Evolutionary conservation across 768 basidiomycete genomes (phyloP).

Genomic region (Pleurotus pulmonarius): DNA sequence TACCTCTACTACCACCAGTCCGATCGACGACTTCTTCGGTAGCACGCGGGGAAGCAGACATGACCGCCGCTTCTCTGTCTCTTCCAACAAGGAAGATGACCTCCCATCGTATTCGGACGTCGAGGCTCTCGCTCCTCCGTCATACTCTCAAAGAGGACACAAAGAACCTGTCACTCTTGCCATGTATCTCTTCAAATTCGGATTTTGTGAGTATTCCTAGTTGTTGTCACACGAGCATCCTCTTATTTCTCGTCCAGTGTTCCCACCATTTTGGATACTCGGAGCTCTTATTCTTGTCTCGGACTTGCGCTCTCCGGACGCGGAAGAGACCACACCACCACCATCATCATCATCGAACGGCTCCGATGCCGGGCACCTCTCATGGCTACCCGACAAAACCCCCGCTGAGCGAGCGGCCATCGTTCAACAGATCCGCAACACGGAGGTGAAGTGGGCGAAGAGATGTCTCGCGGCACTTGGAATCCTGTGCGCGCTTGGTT

Average conservation of each 20-base stretch:
- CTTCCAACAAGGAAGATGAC: constrained; percentile 4
- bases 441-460: constrained; percentile 55
- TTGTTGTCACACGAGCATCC: not conserved
- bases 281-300: constrained; percentile 36
- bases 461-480: constrained; percentile 53
- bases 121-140: not conserved
- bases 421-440: constrained; percentile 40
- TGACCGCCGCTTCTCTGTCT: constrained; percentile 1
- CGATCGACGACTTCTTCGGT: constrained; percentile 1
- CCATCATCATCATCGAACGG: not conserved
- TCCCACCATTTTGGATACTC: constrained; percentile 44
- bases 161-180: constrained; percentile 40
- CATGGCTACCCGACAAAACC: constrained; percentile 56
- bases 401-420: constrained; percentile 44
- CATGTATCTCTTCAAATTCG: constrained; percentile 42
- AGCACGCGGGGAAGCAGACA: not conserved
- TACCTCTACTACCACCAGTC: not conserved
- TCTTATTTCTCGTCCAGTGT: constrained; percentile 25
- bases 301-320: constrained; percentile 32
- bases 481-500: constrained; percentile 34
- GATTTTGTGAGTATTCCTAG: constrained; percentile 36
- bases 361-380: not conserved
- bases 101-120: constrained; percentile 5
- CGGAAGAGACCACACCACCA: not conserved
- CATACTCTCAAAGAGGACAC: constrained; percentile 9